These are phyloP conservation scores for Discostella stelligeroides DNA, from an alignment of 108 stramenopile species.

Conservation along the genomic window DNA sequence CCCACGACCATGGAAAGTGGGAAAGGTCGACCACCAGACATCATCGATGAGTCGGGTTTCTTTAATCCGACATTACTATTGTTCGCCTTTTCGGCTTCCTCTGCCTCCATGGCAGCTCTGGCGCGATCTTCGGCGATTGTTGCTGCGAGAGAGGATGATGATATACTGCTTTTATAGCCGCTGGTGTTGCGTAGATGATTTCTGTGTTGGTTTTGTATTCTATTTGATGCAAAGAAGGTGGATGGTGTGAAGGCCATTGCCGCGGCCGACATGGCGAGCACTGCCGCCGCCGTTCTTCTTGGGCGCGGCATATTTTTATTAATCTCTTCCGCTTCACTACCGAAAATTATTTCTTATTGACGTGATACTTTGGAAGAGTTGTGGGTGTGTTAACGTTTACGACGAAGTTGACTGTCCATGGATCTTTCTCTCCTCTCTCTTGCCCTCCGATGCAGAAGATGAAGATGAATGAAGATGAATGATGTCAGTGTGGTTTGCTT, in stretches of 20 bases:
- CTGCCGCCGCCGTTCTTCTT: slow-evolving; percentile 38
- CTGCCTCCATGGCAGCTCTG: slow-evolving; percentile 50
- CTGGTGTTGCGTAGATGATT: neutral
- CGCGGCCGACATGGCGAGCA: slow-evolving; percentile 22
- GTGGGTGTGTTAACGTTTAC: too few species aligned
- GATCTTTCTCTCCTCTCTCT: too few species aligned
- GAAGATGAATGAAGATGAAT: too few species aligned
- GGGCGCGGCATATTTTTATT: slow-evolving; percentile 29
- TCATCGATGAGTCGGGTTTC: slow-evolving; percentile 43
- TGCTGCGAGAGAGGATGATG: slow-evolving; percentile 6
- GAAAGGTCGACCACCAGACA: slow-evolving; percentile 77
- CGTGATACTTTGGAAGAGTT: too few species aligned
- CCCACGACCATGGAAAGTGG: slow-evolving; percentile 96
- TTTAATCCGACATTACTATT: slow-evolving; percentile 25
- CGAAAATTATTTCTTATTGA: too few species aligned
- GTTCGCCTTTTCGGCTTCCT: slow-evolving; percentile 16
- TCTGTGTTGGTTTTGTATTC: slow-evolving; percentile 18
- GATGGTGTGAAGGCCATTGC: slow-evolving; percentile 34
- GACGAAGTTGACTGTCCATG: too few species aligned
- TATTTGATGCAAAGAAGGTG: slow-evolving; percentile 1
- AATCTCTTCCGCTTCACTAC: too few species aligned
- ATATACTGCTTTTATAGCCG: too few species aligned
- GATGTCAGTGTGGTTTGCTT: too few species aligned
- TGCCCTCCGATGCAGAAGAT: too few species aligned
- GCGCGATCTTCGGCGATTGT: slow-evolving; percentile 52